These are phyloP conservation scores for Trypanosoma brucei DNA, from an alignment of 208 protist species.

Conservation along the genomic window DNA sequence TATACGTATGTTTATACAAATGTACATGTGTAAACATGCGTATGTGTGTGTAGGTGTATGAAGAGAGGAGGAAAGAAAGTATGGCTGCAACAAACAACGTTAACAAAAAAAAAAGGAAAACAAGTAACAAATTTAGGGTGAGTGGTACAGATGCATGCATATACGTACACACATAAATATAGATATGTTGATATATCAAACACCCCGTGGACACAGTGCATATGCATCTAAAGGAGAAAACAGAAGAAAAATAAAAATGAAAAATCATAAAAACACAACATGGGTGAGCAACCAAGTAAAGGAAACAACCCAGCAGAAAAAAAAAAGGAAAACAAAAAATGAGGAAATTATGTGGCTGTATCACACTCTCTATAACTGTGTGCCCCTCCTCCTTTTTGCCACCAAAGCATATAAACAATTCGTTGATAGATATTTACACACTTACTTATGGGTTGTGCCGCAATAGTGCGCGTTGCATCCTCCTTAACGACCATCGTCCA, in stretches of 20 bases:
- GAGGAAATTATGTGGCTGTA: neutral
- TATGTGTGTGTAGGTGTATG: slow-evolving; percentile 24
- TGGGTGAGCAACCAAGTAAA: neutral
- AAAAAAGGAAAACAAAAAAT: neutral
- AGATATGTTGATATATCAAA: slow-evolving; percentile 24
- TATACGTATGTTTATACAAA: slow-evolving; percentile 16
- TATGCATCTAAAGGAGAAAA: neutral
- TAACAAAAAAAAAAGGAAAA: no score
- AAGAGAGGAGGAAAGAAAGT: neutral
- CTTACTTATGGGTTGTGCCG: no score
- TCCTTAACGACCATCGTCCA: neutral
- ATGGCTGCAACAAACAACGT: no score
- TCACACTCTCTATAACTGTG: no score
- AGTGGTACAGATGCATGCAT: slow-evolving; percentile 5
- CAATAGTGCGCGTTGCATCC: no score
- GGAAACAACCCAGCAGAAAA: neutral
- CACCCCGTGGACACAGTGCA: neutral
- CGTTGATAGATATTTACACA: no score
- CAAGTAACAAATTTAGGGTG: neutral
- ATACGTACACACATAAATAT: slow-evolving; percentile 18
- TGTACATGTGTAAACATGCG: slow-evolving; percentile 14
- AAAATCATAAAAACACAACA: slow-evolving; percentile 1
- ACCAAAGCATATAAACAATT: no score
- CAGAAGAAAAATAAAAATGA: slow-evolving; percentile 4
- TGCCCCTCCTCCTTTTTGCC: no score